Base-by-base conservation (phyloP, 768 basidiomycete species). In the Lentinula raphanica region DNA sequence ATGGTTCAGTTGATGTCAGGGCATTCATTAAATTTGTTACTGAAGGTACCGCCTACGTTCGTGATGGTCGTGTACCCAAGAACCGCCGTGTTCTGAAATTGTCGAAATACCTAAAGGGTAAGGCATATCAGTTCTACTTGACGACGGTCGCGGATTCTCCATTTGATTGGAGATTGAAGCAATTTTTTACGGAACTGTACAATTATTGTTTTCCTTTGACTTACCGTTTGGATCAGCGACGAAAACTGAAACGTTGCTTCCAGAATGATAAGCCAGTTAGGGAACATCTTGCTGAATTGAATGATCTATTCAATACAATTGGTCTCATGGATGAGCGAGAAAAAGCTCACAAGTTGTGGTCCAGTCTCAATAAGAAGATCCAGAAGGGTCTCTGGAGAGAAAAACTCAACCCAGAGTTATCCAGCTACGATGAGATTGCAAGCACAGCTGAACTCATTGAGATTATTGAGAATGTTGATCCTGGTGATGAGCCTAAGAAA, bases 211-310 rank as follows among this genome's bases (percentile, higher is more conserved):
- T 54, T 38, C 38, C 53, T 4, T 21, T 54, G 17, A 54, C 53
- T 8, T 54, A 72, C 68, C 56, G 68, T 72, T 54, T 72, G 72
- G 49, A 60, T 64, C 23, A 44, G 51, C 0, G 44, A 59, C 1
- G 35, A 32, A 25, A 63, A 58, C 13, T 53, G 31, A 49, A 54
- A 63, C 11, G 60, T 59, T 17, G 13, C 23, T 17, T 40, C 45
- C 12, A 12, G 39, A 48, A 42, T 65, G 62, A 35, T 71, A 69
- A 67, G 64, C 0, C 72, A 64, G 1, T 63, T 62, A 21, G 63
- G 65, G 45, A 72, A 71, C 0, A 71, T 64, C 11, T 72, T 72
- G 70, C 63, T 68, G 19, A 70, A 68, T n/a, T 58, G 58, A 2
- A 72, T 73, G 54, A 55, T 31, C 17, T 55, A 19, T 55, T 17